phyloP scores from a whole-genome alignment of 108 stramenopile species.

The Nitzschia sp. region DNA sequence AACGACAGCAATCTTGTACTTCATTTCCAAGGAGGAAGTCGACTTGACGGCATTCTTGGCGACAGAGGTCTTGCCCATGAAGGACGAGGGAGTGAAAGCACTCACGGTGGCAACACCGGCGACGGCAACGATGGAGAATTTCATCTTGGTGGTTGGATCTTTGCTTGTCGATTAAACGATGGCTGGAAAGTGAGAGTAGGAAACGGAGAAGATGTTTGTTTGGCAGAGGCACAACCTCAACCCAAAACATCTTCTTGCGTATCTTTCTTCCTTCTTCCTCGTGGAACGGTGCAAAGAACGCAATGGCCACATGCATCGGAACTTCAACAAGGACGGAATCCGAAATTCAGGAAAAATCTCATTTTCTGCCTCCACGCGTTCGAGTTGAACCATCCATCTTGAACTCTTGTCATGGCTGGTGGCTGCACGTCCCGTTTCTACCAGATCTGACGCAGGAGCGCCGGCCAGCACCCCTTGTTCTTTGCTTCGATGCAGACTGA shows the following conservation, averaged over 20 bases:
- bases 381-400: too few species aligned
- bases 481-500: too few species aligned
- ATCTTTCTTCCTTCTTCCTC: constrained; percentile 9
- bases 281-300: background rate
- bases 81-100: constrained; percentile 57
- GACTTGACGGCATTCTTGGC: constrained; percentile 31
- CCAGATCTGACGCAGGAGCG: too few species aligned
- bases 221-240: background rate
- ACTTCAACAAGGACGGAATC: constrained; percentile 21
- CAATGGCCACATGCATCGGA: background rate
- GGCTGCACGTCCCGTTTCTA: too few species aligned
- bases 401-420: too few species aligned
- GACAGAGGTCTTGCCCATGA: constrained; percentile 46
- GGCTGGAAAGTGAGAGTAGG: background rate
- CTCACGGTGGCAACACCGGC: constrained; percentile 33
- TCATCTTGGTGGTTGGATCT: constrained; percentile 46
- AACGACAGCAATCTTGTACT: constrained; percentile 95
- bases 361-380: too few species aligned
- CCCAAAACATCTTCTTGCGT: background rate
- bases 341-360: too few species aligned
- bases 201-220: background rate
- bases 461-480: too few species aligned
- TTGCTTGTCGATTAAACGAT: background rate
- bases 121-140: constrained; percentile 51
- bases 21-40: constrained; percentile 65